These are phyloP conservation scores for Chrysosporium queenslandicum DNA, from an alignment of 2,329 filamentous ascomycete genomes.

Conservation along the genomic window DNA sequence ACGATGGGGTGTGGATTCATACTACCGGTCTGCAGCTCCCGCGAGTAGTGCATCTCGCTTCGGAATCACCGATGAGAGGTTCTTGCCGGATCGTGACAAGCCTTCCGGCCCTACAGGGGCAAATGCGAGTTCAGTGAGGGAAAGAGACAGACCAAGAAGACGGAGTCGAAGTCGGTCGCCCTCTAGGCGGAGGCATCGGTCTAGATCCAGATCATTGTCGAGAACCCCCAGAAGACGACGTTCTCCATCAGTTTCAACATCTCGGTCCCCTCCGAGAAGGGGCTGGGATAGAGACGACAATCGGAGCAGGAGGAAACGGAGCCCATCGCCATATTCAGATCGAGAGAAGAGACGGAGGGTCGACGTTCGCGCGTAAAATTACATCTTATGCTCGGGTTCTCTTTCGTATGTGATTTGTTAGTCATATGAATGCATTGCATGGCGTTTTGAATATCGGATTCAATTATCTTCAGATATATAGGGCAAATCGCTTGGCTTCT, in stretches of 20 bases:
- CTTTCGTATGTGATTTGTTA: not conserved
- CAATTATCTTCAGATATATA: not conserved
- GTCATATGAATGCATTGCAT: constrained; percentile 6
- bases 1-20: constrained; percentile 54
- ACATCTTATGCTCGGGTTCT: not conserved
- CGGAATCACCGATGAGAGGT: constrained; percentile 39
- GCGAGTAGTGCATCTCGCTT: constrained; percentile 26
- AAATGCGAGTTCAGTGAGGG: constrained; percentile 37
- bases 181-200: constrained; percentile 28
- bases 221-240: constrained; percentile 41
- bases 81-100: constrained; percentile 37
- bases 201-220: constrained; percentile 46
- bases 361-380: constrained; percentile 16
- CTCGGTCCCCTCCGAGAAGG: constrained; percentile 17
- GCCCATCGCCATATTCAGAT: constrained; percentile 35
- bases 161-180: constrained; percentile 27
- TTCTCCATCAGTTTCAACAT: constrained; percentile 34
- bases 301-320: constrained; percentile 31
- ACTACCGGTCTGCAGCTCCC: constrained; percentile 23
- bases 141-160: constrained; percentile 24
- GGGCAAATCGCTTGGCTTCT: not conserved
- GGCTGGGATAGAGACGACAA: constrained; percentile 38
- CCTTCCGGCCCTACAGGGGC: constrained; percentile 28
- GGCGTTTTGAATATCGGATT: not conserved
- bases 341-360: constrained; percentile 36